A percentile compares a stretch with the other conserved stretches of the same genome.
Evolutionary conservation across 2,329 filamentous ascomycete species (phyloP).

Genomic region (Clonostachys rhizophaga): DNA sequence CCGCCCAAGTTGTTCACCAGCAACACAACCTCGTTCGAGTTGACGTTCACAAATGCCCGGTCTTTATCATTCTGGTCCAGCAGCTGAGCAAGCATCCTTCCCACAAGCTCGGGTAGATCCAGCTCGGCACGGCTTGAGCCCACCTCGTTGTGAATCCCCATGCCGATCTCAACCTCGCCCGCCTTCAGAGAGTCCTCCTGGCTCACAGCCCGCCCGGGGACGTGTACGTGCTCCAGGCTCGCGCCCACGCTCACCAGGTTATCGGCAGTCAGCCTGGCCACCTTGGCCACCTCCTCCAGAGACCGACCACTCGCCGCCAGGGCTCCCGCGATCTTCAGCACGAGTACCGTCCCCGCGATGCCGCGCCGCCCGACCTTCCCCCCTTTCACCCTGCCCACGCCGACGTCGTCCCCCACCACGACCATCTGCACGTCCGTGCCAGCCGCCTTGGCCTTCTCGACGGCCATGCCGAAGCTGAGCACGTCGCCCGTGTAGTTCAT

Average conservation of each 20-base stretch:
- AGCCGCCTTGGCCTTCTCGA: conserved; percentile 82
- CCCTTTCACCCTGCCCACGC: conserved; percentile 73
- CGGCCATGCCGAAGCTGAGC: conserved; percentile 88
- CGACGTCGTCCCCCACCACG: conserved; percentile 87
- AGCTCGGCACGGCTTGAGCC: conserved; percentile 48
- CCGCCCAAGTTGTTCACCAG: conserved; percentile 74
- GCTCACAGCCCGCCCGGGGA: conserved; percentile 65
- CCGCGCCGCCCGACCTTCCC: conserved; percentile 92
- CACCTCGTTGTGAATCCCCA: conserved; percentile 74
- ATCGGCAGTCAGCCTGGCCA: conserved; percentile 66
- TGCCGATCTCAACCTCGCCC: conserved; percentile 61
- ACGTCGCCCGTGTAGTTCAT: conserved; percentile 95
- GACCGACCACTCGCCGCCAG: conserved; percentile 66
- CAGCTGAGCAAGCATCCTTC: conserved; percentile 65
- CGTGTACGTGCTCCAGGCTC: conserved; percentile 86
- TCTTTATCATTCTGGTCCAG: conserved; percentile 63
- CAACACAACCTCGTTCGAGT: conserved; percentile 60
- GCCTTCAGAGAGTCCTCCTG: conserved; percentile 50
- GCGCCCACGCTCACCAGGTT: conserved; percentile 85
- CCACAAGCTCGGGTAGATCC: conserved; percentile 49
- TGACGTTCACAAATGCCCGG: conserved; percentile 63
- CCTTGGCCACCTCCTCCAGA: conserved; percentile 66
- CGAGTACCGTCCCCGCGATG: conserved; percentile 85
- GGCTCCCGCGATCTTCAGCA: conserved; percentile 87
- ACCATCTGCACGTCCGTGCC: conserved; percentile 82